These are phyloP conservation scores for Oryza officinalis DNA, from an alignment of 176 grass and related monocot genomes.

Conservation along the genomic window DNA sequence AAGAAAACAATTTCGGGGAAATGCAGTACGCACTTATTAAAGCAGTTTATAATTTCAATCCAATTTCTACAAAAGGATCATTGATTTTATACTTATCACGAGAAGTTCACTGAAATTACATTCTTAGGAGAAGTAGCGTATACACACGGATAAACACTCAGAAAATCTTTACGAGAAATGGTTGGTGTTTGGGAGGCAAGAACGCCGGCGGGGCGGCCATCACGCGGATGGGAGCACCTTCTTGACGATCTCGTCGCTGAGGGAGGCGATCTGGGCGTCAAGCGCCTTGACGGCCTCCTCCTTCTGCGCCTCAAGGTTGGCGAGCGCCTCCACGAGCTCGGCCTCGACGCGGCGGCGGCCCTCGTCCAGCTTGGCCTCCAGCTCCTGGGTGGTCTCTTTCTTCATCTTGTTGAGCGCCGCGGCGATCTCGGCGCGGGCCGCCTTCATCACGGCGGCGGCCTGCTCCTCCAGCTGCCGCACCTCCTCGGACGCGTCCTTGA, in stretches of 20 bases:
- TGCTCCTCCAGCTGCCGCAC: slow-evolving; percentile 92
- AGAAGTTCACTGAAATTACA: slow-evolving; percentile 38
- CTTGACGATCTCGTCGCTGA: slow-evolving; percentile 97
- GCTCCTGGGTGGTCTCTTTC: slow-evolving; percentile 83
- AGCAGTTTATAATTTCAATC: neutral
- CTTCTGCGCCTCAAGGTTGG: slow-evolving; percentile 84
- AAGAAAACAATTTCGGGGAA: neutral
- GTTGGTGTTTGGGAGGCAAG: neutral
- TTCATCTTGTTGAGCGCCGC: slow-evolving; percentile 99
- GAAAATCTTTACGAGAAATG: slow-evolving; percentile 18
- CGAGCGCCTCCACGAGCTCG: slow-evolving; percentile 79
- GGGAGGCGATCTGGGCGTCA: slow-evolving; percentile 85
- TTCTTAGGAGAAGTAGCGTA: slow-evolving; percentile 18
- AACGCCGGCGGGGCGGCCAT: slow-evolving; percentile 3
- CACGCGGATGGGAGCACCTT: slow-evolving; percentile 74
- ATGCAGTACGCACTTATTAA: neutral
- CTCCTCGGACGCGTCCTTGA: slow-evolving; percentile 93
- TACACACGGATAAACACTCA: slow-evolving; percentile 15
- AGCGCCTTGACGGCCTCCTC: slow-evolving; percentile 75
- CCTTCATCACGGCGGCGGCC: slow-evolving; percentile 71
- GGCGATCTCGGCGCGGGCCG: slow-evolving; percentile 88
- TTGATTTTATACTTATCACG: slow-evolving; percentile 40
- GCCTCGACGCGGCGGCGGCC: slow-evolving; percentile 73
- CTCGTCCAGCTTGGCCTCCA: slow-evolving; percentile 83
- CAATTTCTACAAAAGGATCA: slow-evolving; percentile 28